Conservation (phyloP, 345 rosid species). For the Aurinia saxatilis region DNA sequence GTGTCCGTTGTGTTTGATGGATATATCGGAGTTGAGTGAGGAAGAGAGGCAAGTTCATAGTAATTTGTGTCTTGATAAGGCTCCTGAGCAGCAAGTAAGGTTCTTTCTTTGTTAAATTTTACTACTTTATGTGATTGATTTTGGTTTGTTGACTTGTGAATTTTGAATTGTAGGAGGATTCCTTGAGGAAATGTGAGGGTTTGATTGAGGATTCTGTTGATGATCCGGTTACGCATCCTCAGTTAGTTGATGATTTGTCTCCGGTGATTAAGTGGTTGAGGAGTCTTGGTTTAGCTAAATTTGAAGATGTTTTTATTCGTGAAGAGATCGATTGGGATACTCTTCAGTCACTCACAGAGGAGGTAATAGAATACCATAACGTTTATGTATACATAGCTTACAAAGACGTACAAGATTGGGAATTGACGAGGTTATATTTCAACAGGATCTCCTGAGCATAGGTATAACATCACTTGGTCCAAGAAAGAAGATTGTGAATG, state of each 20-base stretch:
- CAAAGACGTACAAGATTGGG: background rate
- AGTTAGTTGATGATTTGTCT: slow-evolving; percentile 40
- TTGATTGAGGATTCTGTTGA: slow-evolving; percentile 25
- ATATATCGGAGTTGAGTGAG: slow-evolving; percentile 60
- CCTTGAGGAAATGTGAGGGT: slow-evolving; percentile 13
- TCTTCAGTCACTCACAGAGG: slow-evolving; percentile 71
- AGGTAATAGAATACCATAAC: slow-evolving; percentile 34
- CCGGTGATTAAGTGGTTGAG: slow-evolving; percentile 64
- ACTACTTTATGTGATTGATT: too few relatives aligned
- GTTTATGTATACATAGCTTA: background rate
- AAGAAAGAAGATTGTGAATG: slow-evolving; percentile 79
- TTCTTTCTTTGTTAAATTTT: background rate
- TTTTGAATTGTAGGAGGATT: slow-evolving; percentile 44
- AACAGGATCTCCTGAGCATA: slow-evolving; percentile 64
- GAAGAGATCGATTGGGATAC: slow-evolving; percentile 96
- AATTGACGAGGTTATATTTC: background rate
- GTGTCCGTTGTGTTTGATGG: slow-evolving; percentile 71
- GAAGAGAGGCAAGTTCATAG: slow-evolving; percentile 63
- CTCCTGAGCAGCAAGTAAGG: slow-evolving; percentile 42
- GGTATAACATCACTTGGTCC: slow-evolving; percentile 91
- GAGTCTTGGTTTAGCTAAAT: slow-evolving; percentile 56
- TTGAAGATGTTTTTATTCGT: slow-evolving; percentile 53
- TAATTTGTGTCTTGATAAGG: slow-evolving; percentile 70
- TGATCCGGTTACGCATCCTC: slow-evolving; percentile 32
- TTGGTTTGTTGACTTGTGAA: background rate